Base-by-base conservation (phyloP, 2,329 filamentous ascomycete genomes). In the Pseudonectria buxi region DNA sequence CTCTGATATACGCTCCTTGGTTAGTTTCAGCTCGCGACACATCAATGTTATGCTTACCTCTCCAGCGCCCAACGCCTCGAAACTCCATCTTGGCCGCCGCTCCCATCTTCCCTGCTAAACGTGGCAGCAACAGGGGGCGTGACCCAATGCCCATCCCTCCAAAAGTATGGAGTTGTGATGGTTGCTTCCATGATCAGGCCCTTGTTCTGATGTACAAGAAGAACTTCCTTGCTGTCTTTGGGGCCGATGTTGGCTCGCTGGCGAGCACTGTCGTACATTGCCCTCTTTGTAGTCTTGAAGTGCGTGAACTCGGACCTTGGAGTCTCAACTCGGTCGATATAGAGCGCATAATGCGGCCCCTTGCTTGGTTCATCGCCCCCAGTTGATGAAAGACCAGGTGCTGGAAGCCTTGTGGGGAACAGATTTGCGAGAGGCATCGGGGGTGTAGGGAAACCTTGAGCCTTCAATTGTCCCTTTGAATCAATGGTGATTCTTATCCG, bases 121-220 rank as follows among this genome's bases (percentile, higher is more conserved):
- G 54, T 35, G 6, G 41, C 30, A 10, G 71, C 56, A n/a, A 86
- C 67, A 0, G 77, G 73, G 2, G 90, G 90, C 26, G 89, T 95
- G 7, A 88, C 73, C 90, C 90, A 96, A 32, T 65, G 63, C 1
- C 75, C 78, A 4, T 69, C 58, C 29, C 85, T 77, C 68, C 75
- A 86, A 46, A 95, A 84, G 58, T 90, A 95, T 0, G 85, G 78
- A 0, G 83, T 94, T 1, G 84, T 89, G 12, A 84, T 73, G 41
- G 83, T 89, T 7, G 86, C 87, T 59, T 96, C 90, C 74, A 94
- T 94, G 25, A 95, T 63, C 32, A 81, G 73, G 2, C 71, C 71
- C 18, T 74, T 65, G 4, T 58, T 45, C 1, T 54, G 55, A 50
- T 85, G 87, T 44, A 84, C 71, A 3, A 95, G 61, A 14, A 96